phyloP scores from a whole-genome alignment of 2,329 filamentous ascomycete genomes.

The Lecanosticta acicola region DNA sequence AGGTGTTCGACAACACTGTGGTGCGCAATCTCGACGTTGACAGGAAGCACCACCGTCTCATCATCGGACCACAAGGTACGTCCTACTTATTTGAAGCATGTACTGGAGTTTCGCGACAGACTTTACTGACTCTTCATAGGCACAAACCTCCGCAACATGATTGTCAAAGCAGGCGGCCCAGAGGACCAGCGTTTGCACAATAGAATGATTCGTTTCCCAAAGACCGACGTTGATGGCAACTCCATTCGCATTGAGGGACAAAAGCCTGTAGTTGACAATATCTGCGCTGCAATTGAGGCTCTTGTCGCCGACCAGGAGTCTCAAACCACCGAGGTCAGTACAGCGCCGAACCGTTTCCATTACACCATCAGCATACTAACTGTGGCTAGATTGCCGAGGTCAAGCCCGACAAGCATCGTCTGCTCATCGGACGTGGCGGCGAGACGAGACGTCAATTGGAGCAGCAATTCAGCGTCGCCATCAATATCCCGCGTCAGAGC shows the following conservation, averaged over 20 bases:
- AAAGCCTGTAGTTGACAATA: conserved; percentile 78
- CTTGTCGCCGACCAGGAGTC: conserved; percentile 79
- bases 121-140: conserved; percentile 52
- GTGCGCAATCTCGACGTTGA: conserved; percentile 82
- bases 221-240: conserved; percentile 70
- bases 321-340: conserved; percentile 59
- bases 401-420: conserved; percentile 80
- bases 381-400: conserved; percentile 66
- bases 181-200: conserved; percentile 78
- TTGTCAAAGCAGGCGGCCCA: conserved; percentile 76
- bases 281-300: conserved; percentile 71
- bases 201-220: conserved; percentile 90
- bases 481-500: conserved; percentile 82
- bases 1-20: conserved; percentile 84
- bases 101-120: background rate
- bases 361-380: no score
- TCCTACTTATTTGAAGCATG: conserved; percentile 16
- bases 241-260: conserved; percentile 85
- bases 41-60: conserved; percentile 80
- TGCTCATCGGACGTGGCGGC: conserved; percentile 86
- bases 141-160: conserved; percentile 77
- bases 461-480: conserved; percentile 73
- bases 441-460: conserved; percentile 82
- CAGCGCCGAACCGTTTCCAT: no score
- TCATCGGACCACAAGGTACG: conserved; percentile 86